Base-by-base conservation (phyloP, 345 rosid genomes). In the Bruguiera parviflora region DNA sequence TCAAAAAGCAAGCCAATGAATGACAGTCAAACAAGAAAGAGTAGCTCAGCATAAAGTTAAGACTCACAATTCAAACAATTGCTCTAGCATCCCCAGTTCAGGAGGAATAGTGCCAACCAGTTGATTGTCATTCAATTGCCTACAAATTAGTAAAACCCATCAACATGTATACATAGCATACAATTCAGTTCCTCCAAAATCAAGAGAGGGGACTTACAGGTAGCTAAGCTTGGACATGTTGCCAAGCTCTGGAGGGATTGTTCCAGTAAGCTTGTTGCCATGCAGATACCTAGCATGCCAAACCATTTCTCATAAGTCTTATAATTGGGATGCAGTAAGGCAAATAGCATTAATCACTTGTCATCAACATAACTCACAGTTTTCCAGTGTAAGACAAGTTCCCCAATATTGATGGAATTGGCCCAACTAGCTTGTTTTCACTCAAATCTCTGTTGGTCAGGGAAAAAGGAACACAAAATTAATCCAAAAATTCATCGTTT, bases 201-300 rank as follows among this genome's bases (percentile, higher is more conserved):
- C 22, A 13, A 25, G 24, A 47, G 29, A 4, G 20, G 28, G 8
- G 59, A 53, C 95, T 82, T 73, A 96, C 99, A 96, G 75, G 69
- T 96, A 96, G 79, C 99, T 96, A 65, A 96, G 94, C 39, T 78
- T 90, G 29, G 99, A 89, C 97, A 96, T 96, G 62, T 96, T 90
- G 55, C 99, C 99, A 55, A 96, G 92, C 79, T 96, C 99, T 5
- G 99, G 81, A n/a, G 99, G 99, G 65, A 96, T 85, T 46, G 84
- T 79, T 47, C 98, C 98, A 37, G 87, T 89, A 11, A 96, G 91
- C 73, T 82, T 90, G 76, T 96, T 96, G 20, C 98, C 97, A 77
- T 96, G 96, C 33, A 96, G 96, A 66, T 96, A 92, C 74, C 99
- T 95, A 71, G 0, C 4, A 11, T 68, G 55, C 59, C 35, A 80